Percentiles rank a stretch among this genome's conserved stretches.
These are phyloP conservation scores for Epichloe sylvatica DNA, from an alignment of 2,329 filamentous ascomycete genomes.

Conservation along the genomic window DNA sequence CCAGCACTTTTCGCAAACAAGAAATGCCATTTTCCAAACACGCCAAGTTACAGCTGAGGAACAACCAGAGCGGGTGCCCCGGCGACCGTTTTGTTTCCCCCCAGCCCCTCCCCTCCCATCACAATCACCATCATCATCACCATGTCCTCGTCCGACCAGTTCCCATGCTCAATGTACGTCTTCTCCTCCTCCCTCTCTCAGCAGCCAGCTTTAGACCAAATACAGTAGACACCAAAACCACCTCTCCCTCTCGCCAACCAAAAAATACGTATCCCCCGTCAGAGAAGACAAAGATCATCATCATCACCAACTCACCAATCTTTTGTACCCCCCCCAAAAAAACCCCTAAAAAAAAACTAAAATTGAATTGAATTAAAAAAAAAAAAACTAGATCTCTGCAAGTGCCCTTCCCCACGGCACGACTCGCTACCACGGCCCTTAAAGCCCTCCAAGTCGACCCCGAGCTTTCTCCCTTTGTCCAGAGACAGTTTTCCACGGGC, in stretches of 20 bases:
- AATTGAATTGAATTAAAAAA: too few relatives aligned
- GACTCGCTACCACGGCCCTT: conserved; percentile 64
- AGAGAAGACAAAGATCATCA: background rate
- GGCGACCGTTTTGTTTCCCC: conserved; percentile 1
- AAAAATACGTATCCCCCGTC: background rate
- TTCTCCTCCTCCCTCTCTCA: conserved; percentile 33
- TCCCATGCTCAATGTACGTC: conserved; percentile 7
- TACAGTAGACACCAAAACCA: too few relatives aligned
- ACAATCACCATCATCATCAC: conserved; percentile 1
- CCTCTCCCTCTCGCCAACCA: background rate
- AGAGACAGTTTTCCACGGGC: conserved; percentile 50
- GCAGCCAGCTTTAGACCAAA: background rate
- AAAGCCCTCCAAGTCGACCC: conserved; percentile 69
- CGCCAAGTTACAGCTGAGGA: too few relatives aligned
- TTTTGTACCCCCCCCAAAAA: background rate
- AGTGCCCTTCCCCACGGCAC: conserved; percentile 67
- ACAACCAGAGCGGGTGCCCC: background rate
- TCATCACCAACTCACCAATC: background rate
- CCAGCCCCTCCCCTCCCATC: background rate
- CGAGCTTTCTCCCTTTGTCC: conserved; percentile 76
- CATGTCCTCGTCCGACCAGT: conserved; percentile 5
- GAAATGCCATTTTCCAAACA: background rate
- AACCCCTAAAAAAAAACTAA: too few relatives aligned
- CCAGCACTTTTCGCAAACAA: background rate
- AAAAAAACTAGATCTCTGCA: conserved; percentile 45